phyloP scores from a whole-genome alignment of 352 stramenopile species.

The Pythium apleroticum region DNA sequence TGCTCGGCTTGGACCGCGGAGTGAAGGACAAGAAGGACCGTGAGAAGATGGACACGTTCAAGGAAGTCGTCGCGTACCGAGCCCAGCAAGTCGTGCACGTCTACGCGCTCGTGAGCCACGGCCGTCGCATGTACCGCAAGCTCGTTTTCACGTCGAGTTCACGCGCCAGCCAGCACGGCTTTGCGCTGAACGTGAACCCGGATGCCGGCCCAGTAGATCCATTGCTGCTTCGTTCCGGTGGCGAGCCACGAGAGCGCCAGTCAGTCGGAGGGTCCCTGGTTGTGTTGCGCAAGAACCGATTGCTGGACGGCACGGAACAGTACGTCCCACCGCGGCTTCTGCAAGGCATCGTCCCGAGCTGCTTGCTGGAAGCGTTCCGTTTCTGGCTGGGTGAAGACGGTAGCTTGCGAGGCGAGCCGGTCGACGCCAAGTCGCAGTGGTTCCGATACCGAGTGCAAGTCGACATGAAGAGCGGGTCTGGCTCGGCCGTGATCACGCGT shows the following conservation, averaged over 20 bases:
- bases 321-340: conserved; percentile 93
- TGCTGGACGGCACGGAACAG: conserved; percentile 74
- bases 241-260: conserved; percentile 68
- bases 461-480: conserved; percentile 38
- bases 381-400: conserved; percentile 98
- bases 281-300: conserved; percentile 76
- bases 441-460: conserved; percentile 86
- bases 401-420: conserved; percentile 92
- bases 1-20: conserved; percentile 70
- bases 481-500: conserved; percentile 50
- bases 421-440: conserved; percentile 84
- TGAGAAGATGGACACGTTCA: conserved; percentile 91
- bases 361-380: conserved; percentile 94
- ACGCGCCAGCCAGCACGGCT: conserved; percentile 91
- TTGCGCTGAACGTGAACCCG: conserved; percentile 64
- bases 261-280: conserved; percentile 83
- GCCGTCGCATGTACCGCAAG: conserved; percentile 94
- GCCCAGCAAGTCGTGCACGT: conserved; percentile 92
- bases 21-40: conserved; percentile 73
- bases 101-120: conserved; percentile 97
- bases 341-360: conserved; percentile 92
- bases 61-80: conserved; percentile 97
- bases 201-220: conserved; percentile 64
- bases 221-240: conserved; percentile 58
- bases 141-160: conserved; percentile 98